Evolutionary conservation across 164 flowering plant genomes (phyloP).

Genomic region (Houttuynia cordata): DNA sequence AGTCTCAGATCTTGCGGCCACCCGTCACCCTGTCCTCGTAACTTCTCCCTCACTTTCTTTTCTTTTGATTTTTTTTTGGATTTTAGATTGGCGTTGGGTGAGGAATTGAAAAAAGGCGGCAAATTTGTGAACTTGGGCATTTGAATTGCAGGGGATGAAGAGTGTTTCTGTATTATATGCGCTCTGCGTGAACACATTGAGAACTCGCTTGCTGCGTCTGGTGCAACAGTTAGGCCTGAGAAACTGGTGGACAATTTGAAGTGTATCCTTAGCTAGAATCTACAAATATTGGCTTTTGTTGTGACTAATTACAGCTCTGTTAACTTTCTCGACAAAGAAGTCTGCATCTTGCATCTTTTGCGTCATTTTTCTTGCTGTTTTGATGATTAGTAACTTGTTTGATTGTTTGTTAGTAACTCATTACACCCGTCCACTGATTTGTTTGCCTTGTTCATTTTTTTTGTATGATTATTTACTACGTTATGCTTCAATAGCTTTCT

Average conservation of each 20-base stretch:
- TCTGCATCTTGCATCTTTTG: background rate
- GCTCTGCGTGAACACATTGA: slow-evolving; percentile 43
- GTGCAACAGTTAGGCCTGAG: slow-evolving; percentile 26
- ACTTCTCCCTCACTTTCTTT: background rate
- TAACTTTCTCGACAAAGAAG: too few relatives aligned
- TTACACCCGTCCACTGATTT: too few relatives aligned
- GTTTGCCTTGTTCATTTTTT: too few relatives aligned
- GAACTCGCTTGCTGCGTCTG: slow-evolving; percentile 28
- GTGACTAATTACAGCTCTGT: background rate
- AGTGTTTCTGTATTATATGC: slow-evolving; percentile 53
- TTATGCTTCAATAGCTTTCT: too few relatives aligned
- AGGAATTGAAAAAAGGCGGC: background rate
- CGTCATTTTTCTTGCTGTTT: background rate
- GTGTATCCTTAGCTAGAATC: slow-evolving; percentile 22
- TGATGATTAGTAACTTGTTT: background rate
- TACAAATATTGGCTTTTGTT: background rate
- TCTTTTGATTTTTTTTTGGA: background rate
- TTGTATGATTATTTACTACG: too few relatives aligned
- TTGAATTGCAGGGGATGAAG: slow-evolving; percentile 28
- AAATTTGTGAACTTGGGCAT: background rate
- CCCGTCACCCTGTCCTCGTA: slow-evolving; percentile 28
- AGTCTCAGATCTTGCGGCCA: slow-evolving; percentile 34
- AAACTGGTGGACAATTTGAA: slow-evolving; percentile 48
- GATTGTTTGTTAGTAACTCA: too few relatives aligned
- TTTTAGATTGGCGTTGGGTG: background rate